Evolutionary conservation across 768 basidiomycete species (phyloP).

Genomic region (Lentinula edodes): DNA sequence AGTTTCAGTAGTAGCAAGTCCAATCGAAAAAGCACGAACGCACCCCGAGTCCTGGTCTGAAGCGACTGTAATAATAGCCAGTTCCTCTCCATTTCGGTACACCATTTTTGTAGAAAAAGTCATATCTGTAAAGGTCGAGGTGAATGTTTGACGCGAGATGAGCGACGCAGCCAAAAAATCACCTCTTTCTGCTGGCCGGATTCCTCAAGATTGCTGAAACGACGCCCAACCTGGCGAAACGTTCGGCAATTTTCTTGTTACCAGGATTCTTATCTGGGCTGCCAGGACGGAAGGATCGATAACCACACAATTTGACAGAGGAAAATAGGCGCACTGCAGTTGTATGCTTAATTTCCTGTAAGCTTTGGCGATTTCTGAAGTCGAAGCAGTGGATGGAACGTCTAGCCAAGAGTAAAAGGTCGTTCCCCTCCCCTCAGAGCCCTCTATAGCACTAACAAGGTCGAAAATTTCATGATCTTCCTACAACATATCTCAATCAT

Average conservation of each 20-base stretch:
- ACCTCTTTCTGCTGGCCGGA: constrained; percentile 72
- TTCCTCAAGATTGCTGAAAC: constrained; percentile 78
- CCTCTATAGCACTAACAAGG: constrained; percentile 75
- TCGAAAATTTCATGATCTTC: constrained; percentile 98
- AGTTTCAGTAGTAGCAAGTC: background rate
- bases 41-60: constrained; percentile 86
- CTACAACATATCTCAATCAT: constrained; percentile 25
- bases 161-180: constrained; percentile 19
- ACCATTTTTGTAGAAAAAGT: constrained; percentile 96
- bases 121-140: constrained; percentile 48
- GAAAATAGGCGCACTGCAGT: constrained; percentile 64
- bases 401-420: constrained; percentile 95
- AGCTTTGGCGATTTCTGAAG: constrained; percentile 77
- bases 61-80: constrained; percentile 95
- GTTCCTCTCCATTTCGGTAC: constrained; percentile 96
- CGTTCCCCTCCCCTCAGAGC: constrained; percentile 87
- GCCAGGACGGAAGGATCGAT: background rate
- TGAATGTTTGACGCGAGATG: background rate
- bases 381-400: constrained; percentile 66
- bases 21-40: constrained; percentile 25
- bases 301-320: background rate
- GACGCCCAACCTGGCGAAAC: constrained; percentile 89
- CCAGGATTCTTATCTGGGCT: constrained; percentile 96
- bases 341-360: constrained; percentile 89
- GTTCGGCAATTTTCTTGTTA: constrained; percentile 75